Evolutionary conservation across 192 early-diverging fungal species (phyloP).

Genomic region (Coemansia sp.): DNA sequence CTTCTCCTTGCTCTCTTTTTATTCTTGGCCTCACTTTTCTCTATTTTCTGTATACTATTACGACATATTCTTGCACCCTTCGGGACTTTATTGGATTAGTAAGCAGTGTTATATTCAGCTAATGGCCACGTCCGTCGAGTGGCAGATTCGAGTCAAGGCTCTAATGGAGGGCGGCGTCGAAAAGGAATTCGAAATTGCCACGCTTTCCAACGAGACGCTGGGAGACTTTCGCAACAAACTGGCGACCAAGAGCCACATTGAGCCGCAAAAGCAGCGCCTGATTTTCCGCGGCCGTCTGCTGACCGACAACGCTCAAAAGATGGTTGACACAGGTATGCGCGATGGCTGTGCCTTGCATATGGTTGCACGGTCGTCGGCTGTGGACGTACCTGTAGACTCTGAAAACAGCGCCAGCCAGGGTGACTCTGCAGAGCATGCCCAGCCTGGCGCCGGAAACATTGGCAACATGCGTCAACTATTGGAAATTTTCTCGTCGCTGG

Average conservation of each 20-base stretch:
- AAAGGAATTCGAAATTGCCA: conserved; percentile 19
- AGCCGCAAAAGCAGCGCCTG: conserved; percentile 43
- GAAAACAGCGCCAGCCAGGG: background rate
- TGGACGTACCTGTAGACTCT: background rate
- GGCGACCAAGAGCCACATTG: conserved; percentile 34
- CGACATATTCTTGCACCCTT: background rate
- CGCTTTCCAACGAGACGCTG: conserved; percentile 28
- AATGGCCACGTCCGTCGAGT: conserved; percentile 19
- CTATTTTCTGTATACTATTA: conserved; percentile 7
- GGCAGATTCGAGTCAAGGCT: conserved; percentile 45
- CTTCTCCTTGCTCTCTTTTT: background rate
- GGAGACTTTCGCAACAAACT: conserved; percentile 36
- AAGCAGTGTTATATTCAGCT: background rate
- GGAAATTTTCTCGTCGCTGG: background rate
- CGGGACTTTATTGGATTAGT: conserved; percentile 2
- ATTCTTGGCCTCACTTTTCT: background rate
- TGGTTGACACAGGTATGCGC: conserved; percentile 32
- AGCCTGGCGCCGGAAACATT: background rate
- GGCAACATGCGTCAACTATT: background rate
- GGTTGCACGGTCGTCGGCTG: conserved; percentile 22
- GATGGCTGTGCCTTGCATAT: conserved; percentile 46
- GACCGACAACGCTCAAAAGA: conserved; percentile 28
- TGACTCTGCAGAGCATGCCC: background rate
- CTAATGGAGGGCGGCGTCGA: conserved; percentile 43
- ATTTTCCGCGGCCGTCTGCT: conserved; percentile 48